These are phyloP conservation scores for Cyclotella atomus DNA, from an alignment of 108 stramenopile genomes.

Conservation along the genomic window DNA sequence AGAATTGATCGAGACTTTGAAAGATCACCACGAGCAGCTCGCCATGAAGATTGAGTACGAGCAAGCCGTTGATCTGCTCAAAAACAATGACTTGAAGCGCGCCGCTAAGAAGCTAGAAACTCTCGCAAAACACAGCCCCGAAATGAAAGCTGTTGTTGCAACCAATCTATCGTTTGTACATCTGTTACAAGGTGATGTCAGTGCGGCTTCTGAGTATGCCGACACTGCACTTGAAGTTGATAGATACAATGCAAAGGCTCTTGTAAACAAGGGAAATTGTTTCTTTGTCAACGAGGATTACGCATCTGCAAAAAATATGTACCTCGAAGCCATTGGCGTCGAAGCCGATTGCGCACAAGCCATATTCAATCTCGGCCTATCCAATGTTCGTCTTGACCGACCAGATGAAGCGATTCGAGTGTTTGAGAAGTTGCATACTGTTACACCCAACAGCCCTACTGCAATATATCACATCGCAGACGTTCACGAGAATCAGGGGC, in stretches of 20 bases:
- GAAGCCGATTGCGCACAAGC: conserved; percentile 89
- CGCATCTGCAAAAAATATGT: conserved; percentile 76
- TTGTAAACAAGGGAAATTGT: conserved; percentile 94
- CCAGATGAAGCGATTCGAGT: conserved; percentile 76
- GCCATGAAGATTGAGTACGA: conserved; percentile 76
- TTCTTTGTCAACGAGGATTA: conserved; percentile 70
- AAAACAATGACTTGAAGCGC: conserved; percentile 26
- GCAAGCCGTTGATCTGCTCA: conserved; percentile 52
- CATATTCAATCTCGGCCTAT: conserved; percentile 88
- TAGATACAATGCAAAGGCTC: conserved; percentile 88
- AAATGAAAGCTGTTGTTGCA: conserved; percentile 77
- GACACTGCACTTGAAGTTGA: conserved; percentile 76
- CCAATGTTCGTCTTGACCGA: conserved; percentile 58
- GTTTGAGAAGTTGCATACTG: conserved; percentile 87
- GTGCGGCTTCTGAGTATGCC: conserved; percentile 76
- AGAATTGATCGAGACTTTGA: conserved; percentile 54
- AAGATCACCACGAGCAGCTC: conserved; percentile 56
- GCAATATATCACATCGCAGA: conserved; percentile 89
- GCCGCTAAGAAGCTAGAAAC: conserved; percentile 65
- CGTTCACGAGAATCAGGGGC: conserved; percentile 66
- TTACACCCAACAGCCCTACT: conserved; percentile 83
- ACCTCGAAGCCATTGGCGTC: conserved; percentile 89
- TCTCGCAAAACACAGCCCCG: conserved; percentile 82
- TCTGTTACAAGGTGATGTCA: conserved; percentile 83
- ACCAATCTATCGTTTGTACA: conserved; percentile 88